Conservation (phyloP, 768 basidiomycete species). For the Pleurotus pulmonarius region DNA sequence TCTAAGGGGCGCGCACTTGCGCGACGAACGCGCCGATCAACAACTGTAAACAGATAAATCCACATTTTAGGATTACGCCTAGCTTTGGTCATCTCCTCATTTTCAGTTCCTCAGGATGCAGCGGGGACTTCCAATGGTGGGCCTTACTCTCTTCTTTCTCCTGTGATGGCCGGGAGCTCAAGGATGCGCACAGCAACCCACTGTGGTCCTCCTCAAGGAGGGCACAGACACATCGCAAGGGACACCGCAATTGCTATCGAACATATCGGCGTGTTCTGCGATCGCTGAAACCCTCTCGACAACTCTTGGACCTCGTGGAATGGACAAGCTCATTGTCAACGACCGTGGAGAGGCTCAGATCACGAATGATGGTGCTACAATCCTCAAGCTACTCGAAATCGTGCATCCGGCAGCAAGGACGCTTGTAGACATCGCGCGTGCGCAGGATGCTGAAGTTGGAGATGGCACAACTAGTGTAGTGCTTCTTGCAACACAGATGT, state of each 20-base stretch:
- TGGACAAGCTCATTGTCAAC: constrained; percentile 97
- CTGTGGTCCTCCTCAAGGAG: constrained; percentile 92
- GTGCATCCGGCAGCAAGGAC: constrained; percentile 97
- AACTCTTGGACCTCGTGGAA: constrained; percentile 96
- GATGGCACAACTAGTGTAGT: constrained; percentile 98
- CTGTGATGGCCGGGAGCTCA: constrained; percentile 9
- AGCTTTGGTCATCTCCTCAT: constrained; percentile 10
- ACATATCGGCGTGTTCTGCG: constrained; percentile 95
- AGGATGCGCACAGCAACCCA: constrained; percentile 74
- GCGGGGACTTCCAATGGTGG: constrained; percentile 76
- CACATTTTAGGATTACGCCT: constrained; percentile 20
- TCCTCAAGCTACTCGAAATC: constrained; percentile 95
- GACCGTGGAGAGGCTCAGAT: constrained; percentile 96
- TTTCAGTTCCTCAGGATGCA: constrained; percentile 61
- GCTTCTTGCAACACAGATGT: constrained; percentile 86
- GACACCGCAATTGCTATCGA: constrained; percentile 86
- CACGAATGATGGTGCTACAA: constrained; percentile 99
- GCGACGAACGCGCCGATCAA: constrained; percentile 35
- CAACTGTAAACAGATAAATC: constrained; percentile 29
- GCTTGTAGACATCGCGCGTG: constrained; percentile 96
- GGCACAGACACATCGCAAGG: constrained; percentile 97
- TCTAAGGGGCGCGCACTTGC: constrained; percentile 12
- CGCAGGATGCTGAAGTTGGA: constrained; percentile 97
- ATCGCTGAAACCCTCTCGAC: constrained; percentile 88
- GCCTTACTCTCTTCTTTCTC: neutral